phyloP scores from a whole-genome alignment of 2,329 filamentous ascomycete species.

The Colletotrichum lupini region DNA sequence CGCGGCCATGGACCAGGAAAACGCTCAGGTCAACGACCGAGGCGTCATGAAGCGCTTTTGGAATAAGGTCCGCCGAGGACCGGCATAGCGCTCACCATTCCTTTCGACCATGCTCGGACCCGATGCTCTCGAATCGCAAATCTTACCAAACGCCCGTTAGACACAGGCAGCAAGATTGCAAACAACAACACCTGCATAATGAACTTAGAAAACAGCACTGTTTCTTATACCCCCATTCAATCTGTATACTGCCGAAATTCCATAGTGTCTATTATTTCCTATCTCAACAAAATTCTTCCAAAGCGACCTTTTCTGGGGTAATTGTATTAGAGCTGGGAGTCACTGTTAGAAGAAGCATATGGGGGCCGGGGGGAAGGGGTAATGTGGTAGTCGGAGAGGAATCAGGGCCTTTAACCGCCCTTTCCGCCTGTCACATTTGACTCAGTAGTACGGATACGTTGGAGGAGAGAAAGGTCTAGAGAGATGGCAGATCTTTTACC shows the following conservation, averaged over 20 bases:
- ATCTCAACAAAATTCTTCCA: not conserved
- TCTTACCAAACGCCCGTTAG: conserved; percentile 7
- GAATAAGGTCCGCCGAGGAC: conserved; percentile 66
- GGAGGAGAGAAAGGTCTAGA: not conserved
- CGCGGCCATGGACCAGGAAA: conserved; percentile 64
- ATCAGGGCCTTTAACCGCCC: conserved; percentile 4
- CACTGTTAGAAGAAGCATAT: not conserved
- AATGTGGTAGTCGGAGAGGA: not conserved
- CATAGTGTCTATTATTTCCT: conserved; percentile 26
- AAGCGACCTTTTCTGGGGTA: conserved; percentile 3
- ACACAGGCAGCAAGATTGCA: conserved; percentile 18
- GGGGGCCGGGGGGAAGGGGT: not conserved
- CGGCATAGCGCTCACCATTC: not conserved
- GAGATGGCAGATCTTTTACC: conserved; percentile 15
- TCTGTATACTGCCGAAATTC: conserved; percentile 20
- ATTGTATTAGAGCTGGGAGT: conserved; percentile 15
- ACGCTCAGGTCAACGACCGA: conserved; percentile 57
- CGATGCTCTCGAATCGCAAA: not conserved
- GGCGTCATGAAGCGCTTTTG: conserved; percentile 72
- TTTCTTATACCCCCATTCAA: conserved; percentile 24
- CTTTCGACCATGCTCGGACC: not conserved
- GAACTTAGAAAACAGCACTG: conserved; percentile 19
- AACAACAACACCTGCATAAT: conserved; percentile 7
- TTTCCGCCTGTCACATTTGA: conserved; percentile 25
- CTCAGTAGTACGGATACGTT: not conserved